Evolutionary conservation across 176 grass and related monocot genomes (phyloP).

Genomic region (Carex cristatella): DNA sequence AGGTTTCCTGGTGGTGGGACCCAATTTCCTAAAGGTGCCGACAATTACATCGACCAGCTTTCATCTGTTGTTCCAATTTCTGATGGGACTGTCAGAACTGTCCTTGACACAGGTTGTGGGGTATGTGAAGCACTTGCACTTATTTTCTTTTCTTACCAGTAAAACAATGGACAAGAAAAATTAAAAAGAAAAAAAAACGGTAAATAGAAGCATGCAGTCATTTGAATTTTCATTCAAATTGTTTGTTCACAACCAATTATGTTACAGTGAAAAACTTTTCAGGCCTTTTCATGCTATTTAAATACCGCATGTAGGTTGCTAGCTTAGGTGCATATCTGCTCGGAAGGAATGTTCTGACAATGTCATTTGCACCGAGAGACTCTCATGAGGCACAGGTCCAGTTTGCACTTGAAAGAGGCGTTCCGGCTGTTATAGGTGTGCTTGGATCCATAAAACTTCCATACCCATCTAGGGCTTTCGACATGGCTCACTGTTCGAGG

Average conservation of each 20-base stretch:
- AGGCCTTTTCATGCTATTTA: background rate
- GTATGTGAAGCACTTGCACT: constrained; percentile 31
- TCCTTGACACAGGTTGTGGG: constrained; percentile 84
- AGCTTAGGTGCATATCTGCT: constrained; percentile 81
- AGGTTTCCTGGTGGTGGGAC: constrained; percentile 90
- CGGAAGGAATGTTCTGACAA: constrained; percentile 57
- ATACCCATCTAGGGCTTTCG: constrained; percentile 70
- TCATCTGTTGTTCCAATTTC: constrained; percentile 55
- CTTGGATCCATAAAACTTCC: constrained; percentile 86
- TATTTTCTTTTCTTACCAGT: background rate
- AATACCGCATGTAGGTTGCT: constrained; percentile 43
- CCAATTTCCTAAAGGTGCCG: constrained; percentile 69
- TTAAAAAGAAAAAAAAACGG: background rate
- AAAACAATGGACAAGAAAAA: background rate
- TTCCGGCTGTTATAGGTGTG: constrained; percentile 84
- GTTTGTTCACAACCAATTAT: background rate
- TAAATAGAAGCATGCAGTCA: background rate
- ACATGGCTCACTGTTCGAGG: constrained; percentile 96
- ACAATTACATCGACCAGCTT: constrained; percentile 84
- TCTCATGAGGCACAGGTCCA: constrained; percentile 96
- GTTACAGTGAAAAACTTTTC: background rate
- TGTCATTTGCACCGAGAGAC: constrained; percentile 91
- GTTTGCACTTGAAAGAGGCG: constrained; percentile 86
- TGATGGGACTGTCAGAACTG: constrained; percentile 61
- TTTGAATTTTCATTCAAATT: background rate